Evolutionary conservation across 345 rosid species (phyloP).

Genomic region (Heritiera littoralis): DNA sequence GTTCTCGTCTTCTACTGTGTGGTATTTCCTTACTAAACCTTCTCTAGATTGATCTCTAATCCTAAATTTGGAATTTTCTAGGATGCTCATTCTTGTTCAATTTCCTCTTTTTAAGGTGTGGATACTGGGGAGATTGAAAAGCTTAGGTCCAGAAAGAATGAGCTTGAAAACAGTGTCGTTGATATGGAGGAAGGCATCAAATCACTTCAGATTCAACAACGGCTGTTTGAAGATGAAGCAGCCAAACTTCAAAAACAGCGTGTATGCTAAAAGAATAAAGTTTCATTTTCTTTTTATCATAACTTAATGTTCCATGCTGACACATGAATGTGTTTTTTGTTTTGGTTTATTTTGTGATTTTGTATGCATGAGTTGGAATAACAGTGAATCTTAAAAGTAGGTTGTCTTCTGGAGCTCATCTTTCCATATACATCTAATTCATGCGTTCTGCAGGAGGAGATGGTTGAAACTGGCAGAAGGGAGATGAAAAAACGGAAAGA

Average conservation of each 20-base stretch:
- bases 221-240: constrained; percentile 66
- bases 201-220: constrained; percentile 54
- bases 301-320: neutral
- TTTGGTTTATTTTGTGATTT: neutral
- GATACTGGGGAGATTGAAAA: constrained; percentile 77
- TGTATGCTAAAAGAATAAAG: constrained; percentile 37
- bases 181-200: constrained; percentile 47
- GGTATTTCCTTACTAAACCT: constrained; percentile 38
- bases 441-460: constrained; percentile 58
- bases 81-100: neutral
- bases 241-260: constrained; percentile 68
- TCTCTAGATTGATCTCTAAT: constrained; percentile 1
- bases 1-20: constrained; percentile 70
- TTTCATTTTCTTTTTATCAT: neutral
- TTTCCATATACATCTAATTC: neutral
- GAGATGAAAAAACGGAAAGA: constrained; percentile 59
- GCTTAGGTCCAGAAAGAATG: constrained; percentile 56
- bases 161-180: constrained; percentile 54
- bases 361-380: constrained; percentile 10
- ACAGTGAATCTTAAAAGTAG: constrained; percentile 7
- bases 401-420: constrained; percentile 3
- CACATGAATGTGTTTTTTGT: neutral
- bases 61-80: neutral
- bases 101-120: constrained; percentile 37
- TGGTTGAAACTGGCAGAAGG: constrained; percentile 36